A percentile compares a stretch with the other conserved stretches of the same genome.
Evolutionary conservation across 148 eudicot genomes (phyloP).

Genomic region (Drosera capensis): DNA sequence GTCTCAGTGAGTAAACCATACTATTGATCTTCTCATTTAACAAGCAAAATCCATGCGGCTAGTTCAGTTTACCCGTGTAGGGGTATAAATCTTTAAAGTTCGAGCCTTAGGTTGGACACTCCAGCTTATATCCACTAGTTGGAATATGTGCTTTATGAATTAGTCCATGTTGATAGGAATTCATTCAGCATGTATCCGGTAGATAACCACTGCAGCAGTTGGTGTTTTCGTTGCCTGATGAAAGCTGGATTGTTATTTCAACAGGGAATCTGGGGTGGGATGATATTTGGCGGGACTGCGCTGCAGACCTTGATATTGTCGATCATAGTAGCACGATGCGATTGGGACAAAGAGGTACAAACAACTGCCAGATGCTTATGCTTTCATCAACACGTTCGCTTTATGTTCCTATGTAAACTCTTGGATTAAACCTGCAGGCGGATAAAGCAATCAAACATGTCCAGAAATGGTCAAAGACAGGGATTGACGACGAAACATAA

Average conservation of each 20-base stretch:
- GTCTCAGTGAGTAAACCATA: slow-evolving; percentile 15
- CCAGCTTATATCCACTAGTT: not conserved
- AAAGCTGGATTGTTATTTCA: not conserved
- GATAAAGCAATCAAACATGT: too few relatives aligned
- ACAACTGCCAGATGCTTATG: too few relatives aligned
- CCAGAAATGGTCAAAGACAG: too few relatives aligned
- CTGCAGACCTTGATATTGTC: slow-evolving; percentile 36
- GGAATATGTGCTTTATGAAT: not conserved
- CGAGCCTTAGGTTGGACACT: not conserved
- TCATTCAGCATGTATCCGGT: too few relatives aligned
- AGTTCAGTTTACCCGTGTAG: too few relatives aligned
- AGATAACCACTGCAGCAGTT: too few relatives aligned
- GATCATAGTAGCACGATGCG: slow-evolving; percentile 16
- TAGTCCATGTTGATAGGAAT: too few relatives aligned
- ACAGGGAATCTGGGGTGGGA: slow-evolving; percentile 56
- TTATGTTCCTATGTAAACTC: not conserved
- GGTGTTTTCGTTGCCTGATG: not conserved
- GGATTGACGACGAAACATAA: too few relatives aligned
- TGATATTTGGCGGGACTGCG: slow-evolving; percentile 51
- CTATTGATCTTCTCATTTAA: not conserved
- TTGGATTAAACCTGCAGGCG: too few relatives aligned
- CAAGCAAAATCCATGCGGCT: too few relatives aligned
- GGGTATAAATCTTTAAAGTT: too few relatives aligned
- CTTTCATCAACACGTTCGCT: not conserved
- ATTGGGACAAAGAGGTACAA: slow-evolving; percentile 59